Evolutionary conservation across 257 asterid species (phyloP).

Genomic region (Orobanche coerulescens): DNA sequence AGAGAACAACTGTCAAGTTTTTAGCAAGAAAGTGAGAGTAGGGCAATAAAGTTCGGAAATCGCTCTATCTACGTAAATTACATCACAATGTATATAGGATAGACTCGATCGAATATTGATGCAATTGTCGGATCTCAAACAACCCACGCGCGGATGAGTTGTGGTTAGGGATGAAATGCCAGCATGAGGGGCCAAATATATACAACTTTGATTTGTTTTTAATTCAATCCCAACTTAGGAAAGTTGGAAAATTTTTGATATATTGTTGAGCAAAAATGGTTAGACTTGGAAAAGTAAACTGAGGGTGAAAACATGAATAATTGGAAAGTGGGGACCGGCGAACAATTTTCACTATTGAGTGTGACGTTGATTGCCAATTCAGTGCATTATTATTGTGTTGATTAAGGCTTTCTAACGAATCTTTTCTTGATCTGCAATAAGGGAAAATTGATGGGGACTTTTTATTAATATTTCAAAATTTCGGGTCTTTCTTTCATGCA

Average conservation of each 20-base stretch:
- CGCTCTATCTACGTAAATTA: too few species aligned
- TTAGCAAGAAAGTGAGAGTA: too few species aligned
- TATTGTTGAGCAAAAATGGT: not conserved
- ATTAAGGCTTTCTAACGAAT: slow-evolving; percentile 22
- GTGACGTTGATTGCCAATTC: slow-evolving; percentile 16
- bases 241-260: not conserved
- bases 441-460: slow-evolving; percentile 18
- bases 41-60: too few species aligned
- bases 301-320: not conserved
- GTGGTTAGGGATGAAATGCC: too few species aligned
- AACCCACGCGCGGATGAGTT: too few species aligned
- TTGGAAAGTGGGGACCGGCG: slow-evolving; percentile 20
- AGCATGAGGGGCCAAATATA: too few species aligned
- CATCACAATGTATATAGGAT: too few species aligned
- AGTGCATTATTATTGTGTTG: slow-evolving; percentile 23
- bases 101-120: too few species aligned
- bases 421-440: slow-evolving; percentile 23
- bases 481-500: not conserved
- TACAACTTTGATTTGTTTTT: not conserved
- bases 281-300: not conserved
- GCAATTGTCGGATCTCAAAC: too few species aligned
- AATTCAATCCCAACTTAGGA: not conserved
- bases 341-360: not conserved
- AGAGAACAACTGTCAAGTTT: too few species aligned
- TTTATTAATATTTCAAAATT: not conserved